Percentiles rank a stretch among this genome's conserved stretches.
Conservation (phyloP, 176 grass and related monocot species). For the maize (Zea mays) region Zm-B73-REFERENCE-NAM-5.0 NC_050096.1:85184001-85184500, state of each 20-base stretch:
- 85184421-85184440: neutral
- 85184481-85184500: neutral
- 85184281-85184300: neutral
- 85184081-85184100: neutral
- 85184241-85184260: neutral
- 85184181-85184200: neutral
- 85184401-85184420: neutral
- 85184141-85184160: slow-evolving; percentile 8
- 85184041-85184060: neutral
- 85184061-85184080: slow-evolving; percentile 13
- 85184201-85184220: neutral
- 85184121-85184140: slow-evolving; percentile 24
- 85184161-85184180: neutral
- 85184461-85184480: neutral
- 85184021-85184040: neutral
- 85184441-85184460: neutral
- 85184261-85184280: neutral
- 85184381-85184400: neutral
- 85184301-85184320: neutral
- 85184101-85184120: neutral
- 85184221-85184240: neutral
- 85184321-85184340: neutral
- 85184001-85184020: neutral
- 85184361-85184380: neutral
- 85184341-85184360: neutral